Base-by-base conservation (phyloP, 108 stramenopile species). In the Conticribra weissflogii region DNA sequence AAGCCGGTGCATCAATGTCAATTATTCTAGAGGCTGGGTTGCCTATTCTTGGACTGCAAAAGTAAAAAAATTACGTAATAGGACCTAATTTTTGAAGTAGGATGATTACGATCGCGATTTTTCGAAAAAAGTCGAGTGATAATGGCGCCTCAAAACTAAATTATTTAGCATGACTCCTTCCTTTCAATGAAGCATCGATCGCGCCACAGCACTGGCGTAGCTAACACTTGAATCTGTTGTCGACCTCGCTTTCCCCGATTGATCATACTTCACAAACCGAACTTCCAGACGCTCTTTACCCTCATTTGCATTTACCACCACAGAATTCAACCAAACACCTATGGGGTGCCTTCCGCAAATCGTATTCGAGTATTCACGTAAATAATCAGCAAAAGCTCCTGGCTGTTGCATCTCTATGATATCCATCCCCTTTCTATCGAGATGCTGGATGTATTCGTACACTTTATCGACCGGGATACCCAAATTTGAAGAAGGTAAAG, bases 301-400 rank as follows among this genome's bases (percentile, higher is more conserved):
- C 3, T 21, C 21, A 41, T 68, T 72, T 14, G 34, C 48, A 59
- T 68, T 74, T 1, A 36, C 21, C 3, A 19, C 15, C 3, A 79
- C 45, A n/a, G 88, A 76, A 56, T 91, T 64, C 25, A 95, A 51
- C 88, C 87, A 92, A 16, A 90, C 86, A 16, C 79, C 79, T 59
- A 95, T 87, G 12, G 90, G 84, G 70, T 95, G 90, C 36, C 89
- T 79, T 7, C 93, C 93, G 59, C 93, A 95, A 53, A 95, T 92
- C 0, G 93, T 95, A 68, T 95, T 95, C 14, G 72, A 66, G 21
- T 84, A 87, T 55, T 86, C 57, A 52, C 83, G 79, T 53, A 95
- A 69, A 63, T 95, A 95, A 56, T 84, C 68, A 15, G 93, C 90
- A 83, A 95, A 95, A 34, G 90, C 93, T 21, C 90, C 90, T 9